A percentile compares a stretch with the other conserved stretches of the same genome.
phyloP scores from a whole-genome alignment of 345 rosid genomes.

The Acer campestre region DNA sequence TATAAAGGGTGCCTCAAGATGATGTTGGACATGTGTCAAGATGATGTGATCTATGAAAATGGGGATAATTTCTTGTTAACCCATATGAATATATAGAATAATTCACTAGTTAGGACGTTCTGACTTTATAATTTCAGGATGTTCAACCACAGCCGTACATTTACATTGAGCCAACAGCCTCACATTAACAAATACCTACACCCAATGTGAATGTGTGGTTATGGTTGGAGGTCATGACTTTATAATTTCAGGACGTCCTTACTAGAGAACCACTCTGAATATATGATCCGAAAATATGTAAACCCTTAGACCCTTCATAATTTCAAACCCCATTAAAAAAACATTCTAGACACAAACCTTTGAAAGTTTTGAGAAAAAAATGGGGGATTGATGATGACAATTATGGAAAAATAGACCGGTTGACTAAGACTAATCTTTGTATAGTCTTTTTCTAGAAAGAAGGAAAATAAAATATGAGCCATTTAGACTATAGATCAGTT shows the following conservation, averaged over 20 bases:
- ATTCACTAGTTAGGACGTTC: too few relatives aligned
- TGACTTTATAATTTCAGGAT: too few relatives aligned
- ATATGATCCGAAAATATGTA: background rate
- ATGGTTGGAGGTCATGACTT: too few relatives aligned
- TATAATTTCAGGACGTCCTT: too few relatives aligned
- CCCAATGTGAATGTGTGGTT: too few relatives aligned
- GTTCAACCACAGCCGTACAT: too few relatives aligned
- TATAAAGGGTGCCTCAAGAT: too few relatives aligned
- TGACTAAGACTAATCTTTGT: background rate
- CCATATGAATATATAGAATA: background rate
- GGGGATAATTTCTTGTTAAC: background rate
- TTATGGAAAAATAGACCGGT: background rate
- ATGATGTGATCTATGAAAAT: too few relatives aligned
- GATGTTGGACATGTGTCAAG: too few relatives aligned
- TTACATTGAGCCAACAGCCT: too few relatives aligned
- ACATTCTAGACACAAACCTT: background rate
- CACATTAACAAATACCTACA: too few relatives aligned
- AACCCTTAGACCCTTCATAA: background rate
- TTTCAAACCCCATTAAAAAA: background rate
- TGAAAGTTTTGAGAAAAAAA: background rate
- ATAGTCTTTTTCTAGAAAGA: background rate
- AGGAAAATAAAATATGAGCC: background rate
- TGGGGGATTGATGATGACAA: background rate
- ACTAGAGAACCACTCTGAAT: background rate
- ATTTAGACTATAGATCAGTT: background rate